These are phyloP conservation scores for Paraconiothyrium brasiliense DNA, from an alignment of 2,329 filamentous ascomycete genomes.

Conservation along the genomic window DNA sequence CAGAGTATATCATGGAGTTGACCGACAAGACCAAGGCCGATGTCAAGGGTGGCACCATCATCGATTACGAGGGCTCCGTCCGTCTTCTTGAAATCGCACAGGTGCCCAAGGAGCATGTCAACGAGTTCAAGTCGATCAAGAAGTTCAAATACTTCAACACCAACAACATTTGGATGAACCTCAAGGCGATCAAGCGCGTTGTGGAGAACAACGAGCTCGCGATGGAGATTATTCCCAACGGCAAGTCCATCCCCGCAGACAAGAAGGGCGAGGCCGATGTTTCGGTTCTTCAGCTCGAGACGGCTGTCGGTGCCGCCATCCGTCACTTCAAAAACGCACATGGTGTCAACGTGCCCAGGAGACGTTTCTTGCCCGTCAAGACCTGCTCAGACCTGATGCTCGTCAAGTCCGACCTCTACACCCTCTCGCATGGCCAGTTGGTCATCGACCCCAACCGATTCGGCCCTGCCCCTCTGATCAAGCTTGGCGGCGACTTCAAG, in stretches of 20 bases:
- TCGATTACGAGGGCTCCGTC: slow-evolving; percentile 97
- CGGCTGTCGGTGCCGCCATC: slow-evolving; percentile 96
- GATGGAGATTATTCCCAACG: slow-evolving; percentile 99
- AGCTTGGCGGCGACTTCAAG: slow-evolving; percentile 99
- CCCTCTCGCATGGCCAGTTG: slow-evolving; percentile 96
- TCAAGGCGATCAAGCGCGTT: slow-evolving; percentile 96
- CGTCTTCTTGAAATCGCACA: slow-evolving; percentile 98
- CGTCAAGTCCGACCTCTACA: slow-evolving; percentile 99
- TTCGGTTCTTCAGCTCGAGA: slow-evolving; percentile 97
- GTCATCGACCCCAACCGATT: slow-evolving; percentile 97
- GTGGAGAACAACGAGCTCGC: slow-evolving; percentile 98
- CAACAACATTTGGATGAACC: slow-evolving; percentile 99
- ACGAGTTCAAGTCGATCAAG: slow-evolving; percentile 99
- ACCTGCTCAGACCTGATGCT: slow-evolving; percentile 99
- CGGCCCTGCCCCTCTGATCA: slow-evolving; percentile 96
- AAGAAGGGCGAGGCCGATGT: slow-evolving; percentile 99
- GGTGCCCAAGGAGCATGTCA: slow-evolving; percentile 99
- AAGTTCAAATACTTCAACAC: slow-evolving; percentile 99
- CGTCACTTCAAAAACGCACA: slow-evolving; percentile 98
- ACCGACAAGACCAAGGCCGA: slow-evolving; percentile 99
- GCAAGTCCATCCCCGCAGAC: slow-evolving; percentile 97
- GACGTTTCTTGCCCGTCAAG: slow-evolving; percentile 99
- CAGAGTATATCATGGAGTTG: slow-evolving; percentile 99
- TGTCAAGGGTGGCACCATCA: slow-evolving; percentile 99
- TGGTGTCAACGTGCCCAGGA: slow-evolving; percentile 97